Evolutionary conservation across 73 alveolate species (phyloP).

Genomic region (Tetrahymena thermophila): DNA sequence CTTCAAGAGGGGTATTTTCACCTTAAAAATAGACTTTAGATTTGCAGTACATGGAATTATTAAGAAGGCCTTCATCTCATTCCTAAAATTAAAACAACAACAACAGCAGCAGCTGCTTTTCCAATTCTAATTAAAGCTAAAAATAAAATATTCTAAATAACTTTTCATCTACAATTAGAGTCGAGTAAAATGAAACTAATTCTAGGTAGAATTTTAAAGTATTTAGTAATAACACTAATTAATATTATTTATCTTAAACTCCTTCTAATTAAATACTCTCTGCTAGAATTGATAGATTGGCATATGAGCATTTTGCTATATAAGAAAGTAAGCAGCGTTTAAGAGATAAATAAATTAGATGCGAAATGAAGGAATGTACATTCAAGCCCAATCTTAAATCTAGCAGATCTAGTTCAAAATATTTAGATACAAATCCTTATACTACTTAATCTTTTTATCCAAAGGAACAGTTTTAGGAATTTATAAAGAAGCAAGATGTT

Average conservation of each 20-base stretch:
- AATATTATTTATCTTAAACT: neutral
- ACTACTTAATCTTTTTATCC: neutral
- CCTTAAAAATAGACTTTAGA: neutral
- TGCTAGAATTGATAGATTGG: neutral
- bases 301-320: neutral
- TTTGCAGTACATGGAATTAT: neutral
- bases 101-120: neutral
- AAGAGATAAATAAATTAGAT: neutral
- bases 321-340: neutral
- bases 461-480: neutral
- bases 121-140: neutral
- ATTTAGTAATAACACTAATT: neutral
- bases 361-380: neutral
- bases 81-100: neutral
- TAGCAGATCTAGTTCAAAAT: neutral
- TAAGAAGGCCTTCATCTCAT: neutral
- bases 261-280: neutral
- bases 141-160: too few relatives aligned
- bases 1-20: neutral
- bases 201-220: neutral
- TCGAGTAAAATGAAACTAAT: neutral
- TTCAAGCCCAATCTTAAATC: neutral
- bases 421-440: neutral
- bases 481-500: neutral
- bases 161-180: neutral